Evolutionary conservation across 352 stramenopile genomes (phyloP), one percentile per base, ranked within the genome.

Genomic region (Globisporangium spinosum): DNA sequence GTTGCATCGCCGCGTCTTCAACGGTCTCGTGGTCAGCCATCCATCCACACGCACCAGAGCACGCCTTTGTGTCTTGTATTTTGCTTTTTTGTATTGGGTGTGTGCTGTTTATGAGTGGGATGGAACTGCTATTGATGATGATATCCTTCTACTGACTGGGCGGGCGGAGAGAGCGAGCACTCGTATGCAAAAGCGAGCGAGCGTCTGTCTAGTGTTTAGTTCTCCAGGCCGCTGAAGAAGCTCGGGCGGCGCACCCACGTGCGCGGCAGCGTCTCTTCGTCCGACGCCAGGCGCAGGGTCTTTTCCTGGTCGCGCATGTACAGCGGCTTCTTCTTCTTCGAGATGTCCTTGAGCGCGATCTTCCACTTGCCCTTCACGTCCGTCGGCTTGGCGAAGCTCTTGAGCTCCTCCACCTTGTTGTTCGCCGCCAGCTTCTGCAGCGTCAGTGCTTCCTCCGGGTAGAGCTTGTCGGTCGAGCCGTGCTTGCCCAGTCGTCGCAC

Each of bases 341-440:
- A 89, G 60, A 84, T 95, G 70, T 95, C 87, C 75, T 92, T 91
- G 55, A 95, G 76, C 8, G 87, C 85, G 35, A 93, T 77, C 71
- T 88, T 87, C 75, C 85, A 94, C 74, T 82, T 85, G 54, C 77
- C 80, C 66, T 80, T 77, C 23, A 74, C 76, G 67, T 81, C 68
- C 62, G 75, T 82, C 15, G 82, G 75, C 77, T 92, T 90, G 60
- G 85, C 79, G 70, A 93, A 95, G 76, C 78, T 92, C 75, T 90
- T 91, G 54, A 87, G 82, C 67, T 82, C 64, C 58, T 71, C 67
- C 27, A 95, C 73, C 73, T 85, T 86, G 72, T 93, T 91, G 67
- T 93, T 92, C 40, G 69, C 60, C 22, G 87, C 87, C 58, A 92
- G 76, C 65, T 76, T 70, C 77, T 95, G 87, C 56, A 95, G 69